Evolutionary conservation across 768 basidiomycete genomes (phyloP).

Genomic region (Mycena maculata): DNA sequence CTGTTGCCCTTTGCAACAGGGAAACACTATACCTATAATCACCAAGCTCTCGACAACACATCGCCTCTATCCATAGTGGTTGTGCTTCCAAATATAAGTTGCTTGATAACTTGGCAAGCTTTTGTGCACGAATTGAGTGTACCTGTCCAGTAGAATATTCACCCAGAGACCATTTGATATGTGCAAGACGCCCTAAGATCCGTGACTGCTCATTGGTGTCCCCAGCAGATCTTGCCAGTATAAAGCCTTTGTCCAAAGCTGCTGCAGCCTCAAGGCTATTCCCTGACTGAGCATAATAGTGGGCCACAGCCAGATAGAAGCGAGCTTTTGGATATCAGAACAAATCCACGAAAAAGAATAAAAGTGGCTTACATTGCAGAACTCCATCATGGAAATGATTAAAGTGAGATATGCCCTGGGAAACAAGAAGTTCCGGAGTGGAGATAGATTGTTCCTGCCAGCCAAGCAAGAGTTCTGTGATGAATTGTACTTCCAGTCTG

Average conservation of each 20-base stretch:
- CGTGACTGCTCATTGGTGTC: neutral
- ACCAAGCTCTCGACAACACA: neutral
- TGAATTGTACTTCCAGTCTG: neutral
- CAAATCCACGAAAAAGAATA: neutral
- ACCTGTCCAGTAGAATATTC: neutral
- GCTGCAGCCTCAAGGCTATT: neutral
- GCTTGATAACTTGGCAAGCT: neutral
- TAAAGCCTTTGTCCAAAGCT: neutral
- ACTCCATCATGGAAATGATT: neutral
- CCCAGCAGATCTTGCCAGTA: neutral
- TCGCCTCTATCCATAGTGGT: neutral
- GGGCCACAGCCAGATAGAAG: neutral
- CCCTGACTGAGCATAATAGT: neutral
- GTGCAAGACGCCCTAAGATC: neutral
- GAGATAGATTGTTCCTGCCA: neutral
- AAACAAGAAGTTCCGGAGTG: neutral
- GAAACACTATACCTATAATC: neutral
- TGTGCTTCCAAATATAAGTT: neutral
- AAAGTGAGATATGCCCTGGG: neutral
- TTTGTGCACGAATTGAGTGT: neutral
- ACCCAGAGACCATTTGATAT: neutral
- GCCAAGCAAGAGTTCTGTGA: neutral
- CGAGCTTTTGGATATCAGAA: neutral
- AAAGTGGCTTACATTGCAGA: neutral
- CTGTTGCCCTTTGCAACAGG: neutral